Conservation (phyloP, 331 rosid genomes). For the Telfairia occidentalis region DNA sequence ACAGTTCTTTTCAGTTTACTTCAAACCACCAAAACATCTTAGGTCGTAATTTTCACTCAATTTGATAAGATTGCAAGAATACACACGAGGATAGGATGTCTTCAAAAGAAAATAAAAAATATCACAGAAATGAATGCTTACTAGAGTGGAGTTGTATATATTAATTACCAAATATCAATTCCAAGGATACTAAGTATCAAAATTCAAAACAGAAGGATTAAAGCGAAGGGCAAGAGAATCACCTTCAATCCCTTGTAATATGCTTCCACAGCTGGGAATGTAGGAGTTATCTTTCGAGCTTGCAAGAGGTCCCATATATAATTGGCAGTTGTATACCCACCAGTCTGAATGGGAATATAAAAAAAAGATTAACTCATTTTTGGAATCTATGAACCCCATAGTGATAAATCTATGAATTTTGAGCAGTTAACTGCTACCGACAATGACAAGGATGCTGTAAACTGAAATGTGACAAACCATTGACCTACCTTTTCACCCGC, state of each 20-base stretch:
- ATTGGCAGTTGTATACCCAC: conserved; percentile 82
- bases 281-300: conserved; percentile 37
- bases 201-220: conserved; percentile 17
- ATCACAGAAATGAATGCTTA: not conserved
- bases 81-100: not conserved
- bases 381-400: not conserved
- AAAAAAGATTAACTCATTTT: not conserved
- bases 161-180: not conserved
- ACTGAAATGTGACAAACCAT: not conserved
- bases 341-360: conserved; percentile 36
- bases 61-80: not conserved
- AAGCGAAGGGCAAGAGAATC: conserved; percentile 8
- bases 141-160: not conserved
- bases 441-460: not conserved
- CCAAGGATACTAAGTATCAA: not conserved
- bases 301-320: conserved; percentile 84
- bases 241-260: conserved; percentile 80
- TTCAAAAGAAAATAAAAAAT: not conserved
- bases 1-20: not conserved
- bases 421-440: not conserved
- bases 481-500: conserved; percentile 76
- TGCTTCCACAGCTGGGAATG: conserved; percentile 48
- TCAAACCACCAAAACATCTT: not conserved
- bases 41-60: not conserved
- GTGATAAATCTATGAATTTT: not conserved